Evolutionary conservation across 2,329 filamentous ascomycete genomes (phyloP).

Genomic region (Pseudogymnoascus sp.): DNA sequence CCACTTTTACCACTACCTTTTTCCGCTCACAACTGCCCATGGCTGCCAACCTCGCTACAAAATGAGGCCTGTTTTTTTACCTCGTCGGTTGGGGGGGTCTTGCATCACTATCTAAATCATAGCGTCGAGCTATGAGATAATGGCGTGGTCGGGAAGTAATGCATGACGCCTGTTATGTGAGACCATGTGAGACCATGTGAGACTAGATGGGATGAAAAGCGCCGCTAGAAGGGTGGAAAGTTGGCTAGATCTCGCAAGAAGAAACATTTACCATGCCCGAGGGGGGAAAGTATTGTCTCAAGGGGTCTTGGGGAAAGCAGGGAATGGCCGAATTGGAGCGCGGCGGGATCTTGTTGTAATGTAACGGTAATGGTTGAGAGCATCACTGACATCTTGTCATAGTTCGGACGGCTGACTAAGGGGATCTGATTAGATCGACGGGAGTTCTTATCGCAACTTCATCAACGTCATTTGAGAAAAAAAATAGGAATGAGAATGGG

Average conservation of each 20-base stretch:
- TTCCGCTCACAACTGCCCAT: neutral
- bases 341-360: neutral
- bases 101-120: neutral
- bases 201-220: neutral
- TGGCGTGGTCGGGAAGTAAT: neutral
- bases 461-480: no score
- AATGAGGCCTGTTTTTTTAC: neutral
- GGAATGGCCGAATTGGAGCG: neutral
- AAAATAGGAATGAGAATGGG: no score
- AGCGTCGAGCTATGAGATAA: slow-evolving; percentile 1
- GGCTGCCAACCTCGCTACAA: neutral
- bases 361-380: neutral
- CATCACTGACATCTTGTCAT: neutral
- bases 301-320: neutral
- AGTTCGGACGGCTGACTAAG: neutral
- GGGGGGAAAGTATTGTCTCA: neutral
- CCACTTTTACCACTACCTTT: no score
- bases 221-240: neutral
- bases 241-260: neutral
- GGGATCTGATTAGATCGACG: neutral
- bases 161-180: neutral
- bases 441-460: neutral
- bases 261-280: neutral
- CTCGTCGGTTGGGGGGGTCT: no score
- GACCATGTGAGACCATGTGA: no score